A percentile compares a stretch with the other conserved stretches of the same genome.
These are phyloP conservation scores for Acacia crassicarpa DNA, from an alignment of 306 rosid species.

Conservation along the genomic window DNA sequence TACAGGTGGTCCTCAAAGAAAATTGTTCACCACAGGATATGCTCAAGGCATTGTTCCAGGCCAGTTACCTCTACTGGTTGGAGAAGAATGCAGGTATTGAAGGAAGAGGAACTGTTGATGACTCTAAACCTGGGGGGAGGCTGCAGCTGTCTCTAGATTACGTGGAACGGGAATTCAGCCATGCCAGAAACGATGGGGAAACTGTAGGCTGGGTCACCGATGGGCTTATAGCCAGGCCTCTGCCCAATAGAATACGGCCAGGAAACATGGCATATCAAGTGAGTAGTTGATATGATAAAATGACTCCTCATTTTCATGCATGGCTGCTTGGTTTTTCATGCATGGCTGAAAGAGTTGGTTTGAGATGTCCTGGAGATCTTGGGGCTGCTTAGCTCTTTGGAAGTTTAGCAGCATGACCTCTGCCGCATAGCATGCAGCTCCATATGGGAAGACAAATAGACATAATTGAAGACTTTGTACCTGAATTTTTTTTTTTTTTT, in stretches of 20 bases:
- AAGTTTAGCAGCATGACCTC: not conserved
- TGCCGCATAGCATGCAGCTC: not conserved
- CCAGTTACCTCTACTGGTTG: constrained; percentile 79
- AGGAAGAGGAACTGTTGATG: constrained; percentile 55
- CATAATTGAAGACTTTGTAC: too few species aligned
- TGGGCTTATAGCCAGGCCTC: constrained; percentile 89
- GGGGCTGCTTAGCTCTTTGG: not conserved
- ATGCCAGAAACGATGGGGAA: constrained; percentile 71
- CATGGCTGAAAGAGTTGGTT: not conserved
- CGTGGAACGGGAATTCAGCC: constrained; percentile 72
- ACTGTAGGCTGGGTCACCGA: constrained; percentile 72
- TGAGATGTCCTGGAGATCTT: not conserved
- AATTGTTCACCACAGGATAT: constrained; percentile 71
- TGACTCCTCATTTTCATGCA: not conserved
- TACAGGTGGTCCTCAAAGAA: constrained; percentile 88
- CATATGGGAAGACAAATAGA: too few species aligned
- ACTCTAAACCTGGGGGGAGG: constrained; percentile 81
- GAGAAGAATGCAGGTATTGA: constrained; percentile 80
- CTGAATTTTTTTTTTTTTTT: too few species aligned
- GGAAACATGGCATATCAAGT: constrained; percentile 27
- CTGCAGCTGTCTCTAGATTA: constrained; percentile 76
- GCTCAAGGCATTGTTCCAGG: constrained; percentile 91
- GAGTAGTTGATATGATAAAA: constrained; percentile 7
- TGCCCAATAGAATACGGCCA: constrained; percentile 60
- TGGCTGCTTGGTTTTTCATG: not conserved